phyloP scores from a whole-genome alignment of 1,284 basidiomycete species.

The Microstroma glucosiphilum region DNA sequence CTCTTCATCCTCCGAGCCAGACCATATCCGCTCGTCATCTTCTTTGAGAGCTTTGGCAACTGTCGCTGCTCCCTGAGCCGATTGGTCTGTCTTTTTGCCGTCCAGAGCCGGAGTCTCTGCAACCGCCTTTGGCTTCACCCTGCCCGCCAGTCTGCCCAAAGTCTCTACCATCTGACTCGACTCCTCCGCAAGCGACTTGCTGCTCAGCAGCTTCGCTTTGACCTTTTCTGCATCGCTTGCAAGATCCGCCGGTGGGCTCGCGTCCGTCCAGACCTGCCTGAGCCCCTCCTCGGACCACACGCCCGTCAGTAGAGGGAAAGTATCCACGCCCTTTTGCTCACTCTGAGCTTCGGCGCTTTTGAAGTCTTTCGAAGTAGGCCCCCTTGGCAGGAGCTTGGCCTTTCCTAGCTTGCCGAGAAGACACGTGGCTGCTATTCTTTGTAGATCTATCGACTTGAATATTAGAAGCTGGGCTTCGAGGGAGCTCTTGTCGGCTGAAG shows the following conservation, averaged over 20 bases:
- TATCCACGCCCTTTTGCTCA: slow-evolving; percentile 21
- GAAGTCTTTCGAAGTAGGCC: background rate
- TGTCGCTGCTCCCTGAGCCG: background rate
- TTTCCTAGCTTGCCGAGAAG: slow-evolving; percentile 39
- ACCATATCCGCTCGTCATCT: slow-evolving; percentile 5
- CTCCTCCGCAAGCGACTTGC: slow-evolving; percentile 65
- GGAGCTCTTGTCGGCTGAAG: slow-evolving; percentile 53
- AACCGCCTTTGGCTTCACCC: slow-evolving; percentile 9
- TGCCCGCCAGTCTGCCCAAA: slow-evolving; percentile 22
- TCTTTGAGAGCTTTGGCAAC: background rate
- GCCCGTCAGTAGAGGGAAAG: slow-evolving; percentile 18
- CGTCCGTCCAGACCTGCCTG: slow-evolving; percentile 26
- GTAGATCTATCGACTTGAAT: slow-evolving; percentile 58
- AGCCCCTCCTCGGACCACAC: slow-evolving; percentile 30
- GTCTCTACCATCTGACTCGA: slow-evolving; percentile 59
- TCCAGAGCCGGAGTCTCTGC: background rate
- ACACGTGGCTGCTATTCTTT: slow-evolving; percentile 23
- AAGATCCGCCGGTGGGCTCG: background rate
- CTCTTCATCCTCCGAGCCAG: slow-evolving; percentile 8
- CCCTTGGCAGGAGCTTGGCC: slow-evolving; percentile 25
- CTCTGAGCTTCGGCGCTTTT: slow-evolving; percentile 12
- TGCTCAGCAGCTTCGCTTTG: slow-evolving; percentile 68
- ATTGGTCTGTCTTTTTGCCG: background rate
- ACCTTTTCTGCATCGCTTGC: slow-evolving; percentile 56
- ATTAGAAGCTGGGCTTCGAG: slow-evolving; percentile 65